Conservation (phyloP, 148 eudicot species). For the Hydrangea macrophylla region DNA sequence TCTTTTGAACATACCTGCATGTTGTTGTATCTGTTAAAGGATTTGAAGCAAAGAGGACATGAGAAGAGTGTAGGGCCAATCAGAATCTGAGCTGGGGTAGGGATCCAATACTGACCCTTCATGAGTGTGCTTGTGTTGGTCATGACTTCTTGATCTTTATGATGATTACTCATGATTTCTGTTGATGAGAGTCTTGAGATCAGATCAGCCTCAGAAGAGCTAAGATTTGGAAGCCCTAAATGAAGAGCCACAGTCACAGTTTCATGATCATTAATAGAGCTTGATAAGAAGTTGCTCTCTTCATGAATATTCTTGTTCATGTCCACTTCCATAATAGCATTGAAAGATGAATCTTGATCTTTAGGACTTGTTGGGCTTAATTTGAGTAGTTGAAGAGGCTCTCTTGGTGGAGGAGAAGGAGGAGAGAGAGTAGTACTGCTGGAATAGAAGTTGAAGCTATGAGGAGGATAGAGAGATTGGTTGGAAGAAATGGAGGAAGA, state of each 20-base stretch:
- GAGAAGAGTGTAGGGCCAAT: conserved; percentile 92
- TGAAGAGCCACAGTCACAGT: conserved; percentile 44
- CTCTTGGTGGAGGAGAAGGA: conserved; percentile 55
- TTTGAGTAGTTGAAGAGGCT: conserved; percentile 55
- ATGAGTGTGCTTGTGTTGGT: conserved; percentile 29
- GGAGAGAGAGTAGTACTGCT: conserved; percentile 18
- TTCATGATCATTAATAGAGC: conserved; percentile 21
- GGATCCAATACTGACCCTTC: conserved; percentile 95
- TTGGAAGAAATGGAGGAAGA: conserved; percentile 16
- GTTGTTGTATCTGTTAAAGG: conserved; percentile 93
- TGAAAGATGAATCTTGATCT: conserved; percentile 14
- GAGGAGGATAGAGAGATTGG: conserved; percentile 5
- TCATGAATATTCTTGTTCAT: background rate
- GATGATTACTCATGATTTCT: no score
- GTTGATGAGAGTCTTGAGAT: conserved; percentile 11
- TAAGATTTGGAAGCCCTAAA: conserved; percentile 48
- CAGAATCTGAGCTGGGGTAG: conserved; percentile 86
- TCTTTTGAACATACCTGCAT: conserved; percentile 56
- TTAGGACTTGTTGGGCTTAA: conserved; percentile 37
- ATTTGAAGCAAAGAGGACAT: conserved; percentile 92
- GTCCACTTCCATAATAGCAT: conserved; percentile 15
- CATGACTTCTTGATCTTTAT: conserved; percentile 14
- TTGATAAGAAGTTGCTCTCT: conserved; percentile 6
- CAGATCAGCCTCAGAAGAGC: conserved; percentile 24
- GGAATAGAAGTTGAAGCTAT: conserved; percentile 5